phyloP scores from a whole-genome alignment of 2,329 filamentous ascomycete species.

The Fusarium udum region DNA sequence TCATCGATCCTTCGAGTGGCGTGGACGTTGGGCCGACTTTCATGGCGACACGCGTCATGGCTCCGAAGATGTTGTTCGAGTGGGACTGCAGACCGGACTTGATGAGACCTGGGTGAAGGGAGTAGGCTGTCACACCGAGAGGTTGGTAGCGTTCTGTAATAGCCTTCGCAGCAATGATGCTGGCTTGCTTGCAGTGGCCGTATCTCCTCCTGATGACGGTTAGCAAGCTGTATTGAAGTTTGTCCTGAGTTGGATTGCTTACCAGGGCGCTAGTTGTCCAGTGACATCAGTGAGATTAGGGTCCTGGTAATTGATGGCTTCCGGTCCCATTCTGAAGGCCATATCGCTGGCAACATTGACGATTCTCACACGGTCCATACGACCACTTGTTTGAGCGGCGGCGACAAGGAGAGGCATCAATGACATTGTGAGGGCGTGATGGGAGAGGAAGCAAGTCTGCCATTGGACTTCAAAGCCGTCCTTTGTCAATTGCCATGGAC shows the following conservation, averaged over 20 bases:
- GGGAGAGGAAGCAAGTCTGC: constrained; percentile 37
- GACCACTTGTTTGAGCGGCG: constrained; percentile 11
- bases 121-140: constrained; percentile 38
- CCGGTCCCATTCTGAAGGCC: constrained; percentile 24
- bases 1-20: constrained; percentile 33
- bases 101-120: constrained; percentile 38
- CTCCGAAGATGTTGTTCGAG: constrained; percentile 25
- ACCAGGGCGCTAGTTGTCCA: constrained; percentile 33
- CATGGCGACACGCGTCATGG: constrained; percentile 19
- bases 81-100: constrained; percentile 31
- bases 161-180: constrained; percentile 30
- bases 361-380: constrained; percentile 32
- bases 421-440: constrained; percentile 29
- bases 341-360: constrained; percentile 42
- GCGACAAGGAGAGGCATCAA: constrained; percentile 28
- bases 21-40: constrained; percentile 23
- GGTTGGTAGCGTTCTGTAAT: constrained; percentile 32
- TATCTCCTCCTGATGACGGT: constrained; percentile 23
- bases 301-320: constrained; percentile 35
- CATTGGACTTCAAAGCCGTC: constrained; percentile 38
- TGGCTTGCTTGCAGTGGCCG: constrained; percentile 37
- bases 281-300: constrained; percentile 31
- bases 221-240: neutral
- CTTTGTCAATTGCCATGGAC: constrained; percentile 31
- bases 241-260: rapidly evolving